phyloP scores from a whole-genome alignment of 352 stramenopile genomes.

The Globisporangium parvum region DNA sequence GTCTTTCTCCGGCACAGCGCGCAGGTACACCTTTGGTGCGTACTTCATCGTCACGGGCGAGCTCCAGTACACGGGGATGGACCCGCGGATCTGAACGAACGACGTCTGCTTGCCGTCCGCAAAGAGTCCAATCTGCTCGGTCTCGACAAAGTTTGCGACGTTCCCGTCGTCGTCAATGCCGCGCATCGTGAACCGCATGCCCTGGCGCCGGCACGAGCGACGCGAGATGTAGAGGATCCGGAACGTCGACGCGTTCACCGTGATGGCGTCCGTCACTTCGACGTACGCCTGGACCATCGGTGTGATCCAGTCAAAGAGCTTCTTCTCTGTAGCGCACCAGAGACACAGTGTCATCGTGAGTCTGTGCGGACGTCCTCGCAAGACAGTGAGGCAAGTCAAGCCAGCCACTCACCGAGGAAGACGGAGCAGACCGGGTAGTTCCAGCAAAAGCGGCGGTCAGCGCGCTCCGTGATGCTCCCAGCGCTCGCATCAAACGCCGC shows the following conservation, averaged over 20 bases:
- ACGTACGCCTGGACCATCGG: conserved; percentile 78
- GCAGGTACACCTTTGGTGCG: conserved; percentile 82
- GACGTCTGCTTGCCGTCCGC: conserved; percentile 45
- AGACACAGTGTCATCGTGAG: too few relatives aligned
- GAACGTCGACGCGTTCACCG: conserved; percentile 46
- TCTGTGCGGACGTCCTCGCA: not conserved
- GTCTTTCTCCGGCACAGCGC: conserved; percentile 31
- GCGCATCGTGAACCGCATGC: conserved; percentile 90
- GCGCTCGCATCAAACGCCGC: conserved; percentile 41
- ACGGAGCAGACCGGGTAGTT: conserved; percentile 73
- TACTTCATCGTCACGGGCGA: conserved; percentile 91
- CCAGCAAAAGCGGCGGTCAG: conserved; percentile 91
- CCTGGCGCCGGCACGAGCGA: conserved; percentile 72
- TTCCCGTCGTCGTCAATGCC: conserved; percentile 89
- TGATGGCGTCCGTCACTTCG: conserved; percentile 39
- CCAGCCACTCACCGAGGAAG: conserved; percentile 38
- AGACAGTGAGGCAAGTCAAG: too few relatives aligned
- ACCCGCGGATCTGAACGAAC: conserved; percentile 89
- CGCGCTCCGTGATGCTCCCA: conserved; percentile 55
- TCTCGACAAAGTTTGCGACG: conserved; percentile 95
- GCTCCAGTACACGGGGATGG: conserved; percentile 93
- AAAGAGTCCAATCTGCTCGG: conserved; percentile 90
- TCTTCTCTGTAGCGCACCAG: conserved; percentile 34
- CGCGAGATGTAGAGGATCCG: conserved; percentile 70
- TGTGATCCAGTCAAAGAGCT: conserved; percentile 70